phyloP scores from a whole-genome alignment of 768 basidiomycete genomes.

The Phylloporus rhodoxanthus region DNA sequence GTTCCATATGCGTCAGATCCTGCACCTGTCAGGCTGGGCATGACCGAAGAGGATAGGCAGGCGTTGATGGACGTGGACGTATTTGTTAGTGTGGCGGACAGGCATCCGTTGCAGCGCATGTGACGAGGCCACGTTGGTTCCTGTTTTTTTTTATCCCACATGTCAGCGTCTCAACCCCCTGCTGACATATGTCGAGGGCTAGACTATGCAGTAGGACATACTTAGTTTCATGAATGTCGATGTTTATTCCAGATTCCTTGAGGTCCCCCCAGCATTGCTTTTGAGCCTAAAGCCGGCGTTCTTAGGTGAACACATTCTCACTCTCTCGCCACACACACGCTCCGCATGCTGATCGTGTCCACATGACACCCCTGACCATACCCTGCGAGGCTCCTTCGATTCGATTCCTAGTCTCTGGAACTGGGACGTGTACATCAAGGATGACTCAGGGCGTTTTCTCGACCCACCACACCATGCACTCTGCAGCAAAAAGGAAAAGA shows the following conservation, averaged over 20 bases:
- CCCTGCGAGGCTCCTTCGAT: not conserved
- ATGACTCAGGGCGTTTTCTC: not conserved
- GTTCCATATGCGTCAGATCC: slow-evolving; percentile 21
- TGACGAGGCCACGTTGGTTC: slow-evolving; percentile 24
- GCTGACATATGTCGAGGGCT: not conserved
- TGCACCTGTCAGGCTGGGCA: not conserved
- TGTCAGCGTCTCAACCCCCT: not conserved
- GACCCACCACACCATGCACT: not conserved
- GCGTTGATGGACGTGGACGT: slow-evolving; percentile 43
- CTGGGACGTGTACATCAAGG: not conserved
- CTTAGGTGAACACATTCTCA: not conserved
- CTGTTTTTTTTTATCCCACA: not conserved
- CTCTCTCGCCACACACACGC: not conserved
- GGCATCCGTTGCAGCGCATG: slow-evolving; percentile 68
- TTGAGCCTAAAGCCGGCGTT: not conserved
- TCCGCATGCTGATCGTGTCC: not conserved
- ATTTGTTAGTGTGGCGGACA: slow-evolving; percentile 65
- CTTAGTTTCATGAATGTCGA: not conserved
- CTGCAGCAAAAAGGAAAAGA: not conserved
- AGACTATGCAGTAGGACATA: too few relatives aligned
- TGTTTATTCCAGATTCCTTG: not conserved
- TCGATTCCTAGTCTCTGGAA: not conserved
- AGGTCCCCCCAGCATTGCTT: not conserved
- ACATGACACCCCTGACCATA: not conserved
- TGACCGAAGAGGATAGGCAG: slow-evolving; percentile 31